A percentile compares a stretch with the other conserved stretches of the same genome.
Conservation (phyloP, 1,284 basidiomycete genomes). For the Spongiforma sp. region DNA sequence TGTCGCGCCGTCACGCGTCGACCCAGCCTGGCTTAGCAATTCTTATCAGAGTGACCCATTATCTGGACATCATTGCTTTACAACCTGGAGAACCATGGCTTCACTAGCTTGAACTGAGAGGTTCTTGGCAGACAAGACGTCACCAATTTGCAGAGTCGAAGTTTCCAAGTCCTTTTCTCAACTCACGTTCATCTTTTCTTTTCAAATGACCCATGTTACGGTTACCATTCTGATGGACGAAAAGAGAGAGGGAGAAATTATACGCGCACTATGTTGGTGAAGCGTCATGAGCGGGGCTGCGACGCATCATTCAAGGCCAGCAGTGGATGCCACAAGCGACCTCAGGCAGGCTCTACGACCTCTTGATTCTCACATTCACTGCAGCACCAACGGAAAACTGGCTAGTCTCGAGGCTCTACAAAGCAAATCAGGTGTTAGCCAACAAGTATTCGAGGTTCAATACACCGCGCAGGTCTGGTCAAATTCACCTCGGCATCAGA, state of each 20-base stretch:
- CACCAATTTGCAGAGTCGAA: slow-evolving; percentile 74
- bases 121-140: slow-evolving; percentile 70
- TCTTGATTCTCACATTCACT: slow-evolving; percentile 72
- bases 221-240: neutral
- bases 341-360: slow-evolving; percentile 70
- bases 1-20: too few species aligned
- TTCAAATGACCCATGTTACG: too few species aligned
- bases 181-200: slow-evolving; percentile 53
- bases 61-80: neutral
- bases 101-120: slow-evolving; percentile 55
- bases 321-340: slow-evolving; percentile 71
- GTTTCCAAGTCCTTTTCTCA: slow-evolving; percentile 69
- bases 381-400: slow-evolving; percentile 61
- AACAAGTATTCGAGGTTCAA: slow-evolving; percentile 74
- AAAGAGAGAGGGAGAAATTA: slow-evolving; percentile 72
- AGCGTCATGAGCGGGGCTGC: slow-evolving; percentile 84
- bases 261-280: slow-evolving; percentile 73
- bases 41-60: too few species aligned
- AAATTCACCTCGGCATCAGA: neutral
- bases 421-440: slow-evolving; percentile 53
- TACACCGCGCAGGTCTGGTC: slow-evolving; percentile 70
- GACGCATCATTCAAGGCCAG: slow-evolving; percentile 83
- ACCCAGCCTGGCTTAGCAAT: too few species aligned
- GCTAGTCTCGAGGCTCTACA: slow-evolving; percentile 61
- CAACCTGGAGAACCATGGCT: slow-evolving; percentile 36